These are phyloP conservation scores for Globisporangium spinosum DNA, from an alignment of 352 stramenopile genomes.

Conservation along the genomic window DNA sequence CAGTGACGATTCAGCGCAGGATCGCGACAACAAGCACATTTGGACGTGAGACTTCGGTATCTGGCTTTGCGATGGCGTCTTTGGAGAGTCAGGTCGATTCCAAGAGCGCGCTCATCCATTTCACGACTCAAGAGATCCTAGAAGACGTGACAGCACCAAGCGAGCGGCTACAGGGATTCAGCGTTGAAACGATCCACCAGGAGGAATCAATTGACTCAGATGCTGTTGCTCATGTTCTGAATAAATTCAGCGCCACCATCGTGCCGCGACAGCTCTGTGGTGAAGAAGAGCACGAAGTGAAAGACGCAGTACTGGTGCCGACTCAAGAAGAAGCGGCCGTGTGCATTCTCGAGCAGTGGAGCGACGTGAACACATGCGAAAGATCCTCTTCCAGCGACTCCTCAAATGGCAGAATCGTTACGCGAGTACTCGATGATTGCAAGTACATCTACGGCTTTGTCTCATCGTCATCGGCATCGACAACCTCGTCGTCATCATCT, in stretches of 20 bases:
- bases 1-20: neutral
- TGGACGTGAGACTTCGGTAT: neutral
- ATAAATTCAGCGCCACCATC: neutral
- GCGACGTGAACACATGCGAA: neutral
- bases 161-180: neutral
- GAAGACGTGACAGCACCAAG: neutral
- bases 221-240: neutral
- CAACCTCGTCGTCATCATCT: neutral
- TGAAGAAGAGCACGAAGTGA: neutral
- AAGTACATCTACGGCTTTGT: neutral
- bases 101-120: neutral
- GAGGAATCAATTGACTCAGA: neutral
- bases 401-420: neutral
- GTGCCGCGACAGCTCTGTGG: neutral
- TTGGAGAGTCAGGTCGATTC: neutral
- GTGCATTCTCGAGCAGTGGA: slow-evolving; percentile 5
- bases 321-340: neutral
- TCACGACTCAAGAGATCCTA: neutral
- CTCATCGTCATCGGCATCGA: neutral
- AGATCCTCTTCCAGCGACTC: neutral
- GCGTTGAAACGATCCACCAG: neutral
- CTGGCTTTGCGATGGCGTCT: neutral
- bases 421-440: neutral
- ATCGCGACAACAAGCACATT: neutral
- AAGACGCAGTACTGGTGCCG: neutral